Conservation (phyloP, 768 basidiomycete species). For the Tylopilus subfusipes region DNA sequence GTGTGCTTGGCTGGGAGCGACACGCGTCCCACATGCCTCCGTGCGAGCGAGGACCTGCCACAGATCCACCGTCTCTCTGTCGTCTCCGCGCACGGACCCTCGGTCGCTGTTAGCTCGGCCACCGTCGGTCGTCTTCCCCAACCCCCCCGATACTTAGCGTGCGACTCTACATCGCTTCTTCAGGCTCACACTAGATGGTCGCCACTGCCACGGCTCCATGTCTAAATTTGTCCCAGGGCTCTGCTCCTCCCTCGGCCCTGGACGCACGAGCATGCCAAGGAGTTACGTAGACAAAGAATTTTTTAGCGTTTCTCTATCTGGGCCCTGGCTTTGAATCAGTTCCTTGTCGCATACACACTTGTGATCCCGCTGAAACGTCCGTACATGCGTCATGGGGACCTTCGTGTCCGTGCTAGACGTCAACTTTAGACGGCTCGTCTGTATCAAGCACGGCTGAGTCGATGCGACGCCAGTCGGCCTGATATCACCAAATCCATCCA, state of each 20-base stretch:
- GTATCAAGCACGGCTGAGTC: background rate
- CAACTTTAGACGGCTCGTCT: too few relatives aligned
- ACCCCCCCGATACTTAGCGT: background rate
- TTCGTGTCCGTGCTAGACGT: too few relatives aligned
- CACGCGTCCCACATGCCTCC: conserved; percentile 8
- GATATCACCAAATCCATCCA: conserved; percentile 14
- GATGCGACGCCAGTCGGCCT: background rate
- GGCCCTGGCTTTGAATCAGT: too few relatives aligned
- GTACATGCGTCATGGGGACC: too few relatives aligned
- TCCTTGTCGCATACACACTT: too few relatives aligned
- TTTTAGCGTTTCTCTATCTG: too few relatives aligned
- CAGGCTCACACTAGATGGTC: background rate
- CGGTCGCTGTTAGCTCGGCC: background rate
- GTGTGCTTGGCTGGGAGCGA: background rate
- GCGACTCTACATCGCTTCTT: background rate
- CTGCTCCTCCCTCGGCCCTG: background rate
- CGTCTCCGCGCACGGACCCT: background rate
- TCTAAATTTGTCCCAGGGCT: background rate
- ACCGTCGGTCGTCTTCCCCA: too few relatives aligned
- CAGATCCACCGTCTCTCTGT: background rate
- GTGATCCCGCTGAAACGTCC: too few relatives aligned
- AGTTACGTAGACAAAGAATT: conserved; percentile 14
- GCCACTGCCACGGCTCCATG: background rate
- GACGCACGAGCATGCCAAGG: too few relatives aligned
- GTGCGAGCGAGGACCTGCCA: background rate